Evolutionary conservation across 805 yeast species (phyloP).

Genomic region (Lachancea quebecensis): DNA sequence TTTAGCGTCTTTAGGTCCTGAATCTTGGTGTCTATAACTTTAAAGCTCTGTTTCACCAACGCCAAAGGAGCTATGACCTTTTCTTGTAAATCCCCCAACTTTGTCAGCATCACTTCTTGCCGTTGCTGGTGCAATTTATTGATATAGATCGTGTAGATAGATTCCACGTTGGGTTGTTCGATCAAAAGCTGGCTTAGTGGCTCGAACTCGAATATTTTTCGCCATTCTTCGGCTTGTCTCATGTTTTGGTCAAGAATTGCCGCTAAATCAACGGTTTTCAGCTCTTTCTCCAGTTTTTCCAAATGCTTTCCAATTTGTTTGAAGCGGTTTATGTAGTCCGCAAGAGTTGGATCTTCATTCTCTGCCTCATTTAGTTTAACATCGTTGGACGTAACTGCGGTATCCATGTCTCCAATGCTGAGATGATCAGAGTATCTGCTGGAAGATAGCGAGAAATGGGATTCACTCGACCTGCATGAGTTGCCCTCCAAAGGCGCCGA

Average conservation of each 20-base stretch:
- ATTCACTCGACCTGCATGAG: slow-evolving; percentile 4
- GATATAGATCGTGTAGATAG: slow-evolving; percentile 26
- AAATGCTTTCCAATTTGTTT: slow-evolving; percentile 18
- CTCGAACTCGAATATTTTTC: slow-evolving; percentile 22
- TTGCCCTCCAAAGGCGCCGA: background rate
- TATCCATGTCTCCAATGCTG: background rate
- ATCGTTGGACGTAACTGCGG: background rate
- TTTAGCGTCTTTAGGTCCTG: slow-evolving; percentile 30
- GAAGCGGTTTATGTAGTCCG: slow-evolving; percentile 20
- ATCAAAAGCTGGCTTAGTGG: slow-evolving; percentile 13
- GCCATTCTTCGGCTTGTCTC: slow-evolving; percentile 25
- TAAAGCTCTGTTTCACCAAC: slow-evolving; percentile 20
- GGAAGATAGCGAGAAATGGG: slow-evolving; percentile 8
- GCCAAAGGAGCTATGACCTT: slow-evolving; percentile 28
- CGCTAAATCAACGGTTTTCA: slow-evolving; percentile 16
- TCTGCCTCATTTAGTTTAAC: background rate
- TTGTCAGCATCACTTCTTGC: slow-evolving; percentile 25
- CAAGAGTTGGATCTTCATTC: slow-evolving; percentile 8
- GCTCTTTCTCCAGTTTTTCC: slow-evolving; percentile 14
- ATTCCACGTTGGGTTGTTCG: slow-evolving; percentile 17
- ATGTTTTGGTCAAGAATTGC: slow-evolving; percentile 17
- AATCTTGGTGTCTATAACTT: slow-evolving; percentile 20
- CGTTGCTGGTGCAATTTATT: slow-evolving; percentile 24
- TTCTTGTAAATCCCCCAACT: slow-evolving; percentile 22
- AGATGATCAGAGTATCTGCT: slow-evolving; percentile 18